phyloP scores from a whole-genome alignment of 441 rosid species.

The Theobroma grandiflorum region DNA sequence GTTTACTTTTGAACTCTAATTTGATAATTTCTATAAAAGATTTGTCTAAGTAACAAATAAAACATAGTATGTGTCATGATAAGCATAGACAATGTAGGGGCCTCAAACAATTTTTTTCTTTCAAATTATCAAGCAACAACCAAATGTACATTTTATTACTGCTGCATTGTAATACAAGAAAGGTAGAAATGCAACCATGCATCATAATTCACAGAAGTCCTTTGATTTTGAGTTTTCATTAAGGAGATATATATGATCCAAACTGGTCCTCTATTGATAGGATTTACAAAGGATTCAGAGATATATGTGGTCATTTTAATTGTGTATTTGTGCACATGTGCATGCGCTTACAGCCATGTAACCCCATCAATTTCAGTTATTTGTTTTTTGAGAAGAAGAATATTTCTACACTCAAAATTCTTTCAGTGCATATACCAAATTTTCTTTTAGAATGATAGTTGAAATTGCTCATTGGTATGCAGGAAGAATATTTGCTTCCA shows the following conservation, averaged over 20 bases:
- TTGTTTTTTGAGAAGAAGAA: not conserved
- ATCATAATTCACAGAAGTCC: not conserved
- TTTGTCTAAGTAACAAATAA: no score
- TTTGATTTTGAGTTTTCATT: not conserved
- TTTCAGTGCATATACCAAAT: not conserved
- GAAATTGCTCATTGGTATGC: not conserved
- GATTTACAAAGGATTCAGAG: not conserved
- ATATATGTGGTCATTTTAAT: not conserved
- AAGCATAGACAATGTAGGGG: not conserved
- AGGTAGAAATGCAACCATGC: not conserved
- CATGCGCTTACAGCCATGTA: not conserved
- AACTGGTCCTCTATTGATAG: not conserved
- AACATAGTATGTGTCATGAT: not conserved
- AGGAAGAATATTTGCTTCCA: not conserved
- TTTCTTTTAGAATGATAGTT: not conserved
- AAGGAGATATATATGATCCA: not conserved
- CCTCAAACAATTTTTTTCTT: not conserved
- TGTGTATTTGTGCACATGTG: not conserved
- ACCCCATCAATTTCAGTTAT: not conserved
- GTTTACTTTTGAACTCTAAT: no score
- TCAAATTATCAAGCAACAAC: not conserved
- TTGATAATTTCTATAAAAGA: no score
- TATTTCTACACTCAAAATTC: not conserved
- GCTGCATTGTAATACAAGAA: not conserved
- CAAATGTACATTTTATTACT: constrained; percentile 1